Evolutionary conservation across 257 asterid genomes (phyloP), one percentile per base, ranked within the genome.

Genomic region (Pogostemon cablin): DNA sequence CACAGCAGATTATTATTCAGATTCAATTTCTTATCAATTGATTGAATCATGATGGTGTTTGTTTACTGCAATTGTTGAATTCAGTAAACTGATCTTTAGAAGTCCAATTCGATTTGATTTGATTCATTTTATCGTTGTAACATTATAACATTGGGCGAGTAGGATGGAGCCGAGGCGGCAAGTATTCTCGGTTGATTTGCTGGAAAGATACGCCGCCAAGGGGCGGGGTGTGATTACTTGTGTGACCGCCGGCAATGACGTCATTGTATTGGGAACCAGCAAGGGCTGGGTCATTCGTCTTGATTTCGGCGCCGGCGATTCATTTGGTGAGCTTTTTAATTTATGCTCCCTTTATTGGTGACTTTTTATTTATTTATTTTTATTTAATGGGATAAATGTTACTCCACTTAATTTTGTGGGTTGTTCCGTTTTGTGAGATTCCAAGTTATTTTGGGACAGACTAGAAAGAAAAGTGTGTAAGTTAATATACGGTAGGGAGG

Each of bases 191-290:
- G 98, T 89, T 44, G 99, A 95, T 81, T 83, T 91, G 74, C 91
- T 91, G 48, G 95, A 91, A 84, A 80, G 98, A 85, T 78, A 89
- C 66, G 98, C 98, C 58, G 90, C 98, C 37, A 89, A 95, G 79
- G 99, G 98, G 43, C 85, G 83, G 25, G 98, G 99, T 68, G 90
- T 80, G 64, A 85, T 91, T 72, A 95, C 98, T 15, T 95, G 97
- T 82, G 86, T 91, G 97, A 86, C 96, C 54, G 95, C 99, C 4
- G 99, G 98, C 15, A 91, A 95, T 75, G 98, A 91, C 76, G 98
- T 95, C 77, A 86, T 88, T 67, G 85, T 86, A 60, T 64, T 95
- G 76, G 99, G 99, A 7, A 95, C 99, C 53, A 87, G 91, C 83
- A 91, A 89, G 81, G 99, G 98, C 6, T 91, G 95, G 91, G 83